Evolutionary conservation across 768 basidiomycete species (phyloP).

Genomic region (Trametes meyenii): DNA sequence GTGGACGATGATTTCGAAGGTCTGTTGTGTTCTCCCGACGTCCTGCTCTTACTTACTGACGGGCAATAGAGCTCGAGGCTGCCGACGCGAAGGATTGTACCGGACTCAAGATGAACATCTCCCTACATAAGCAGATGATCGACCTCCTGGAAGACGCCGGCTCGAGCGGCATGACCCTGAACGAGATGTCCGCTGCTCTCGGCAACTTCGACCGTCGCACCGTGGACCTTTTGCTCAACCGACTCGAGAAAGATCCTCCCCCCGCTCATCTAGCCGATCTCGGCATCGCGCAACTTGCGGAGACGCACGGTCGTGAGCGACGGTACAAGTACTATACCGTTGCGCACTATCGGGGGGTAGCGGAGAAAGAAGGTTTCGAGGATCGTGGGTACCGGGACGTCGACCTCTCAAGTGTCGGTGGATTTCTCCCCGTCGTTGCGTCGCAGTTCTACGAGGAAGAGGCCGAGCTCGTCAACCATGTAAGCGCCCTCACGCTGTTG

Average conservation of each 20-base stretch:
- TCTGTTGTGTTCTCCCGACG: background rate
- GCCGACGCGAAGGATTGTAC: slow-evolving; percentile 6
- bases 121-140: slow-evolving; percentile 81
- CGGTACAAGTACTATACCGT: slow-evolving; percentile 84
- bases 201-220: slow-evolving; percentile 79
- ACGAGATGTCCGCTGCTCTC: slow-evolving; percentile 62
- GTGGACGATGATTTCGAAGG: slow-evolving; percentile 21
- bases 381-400: slow-evolving; percentile 47
- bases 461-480: slow-evolving; percentile 45
- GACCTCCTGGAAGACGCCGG: slow-evolving; percentile 72
- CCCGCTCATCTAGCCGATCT: slow-evolving; percentile 77
- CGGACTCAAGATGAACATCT: slow-evolving; percentile 55
- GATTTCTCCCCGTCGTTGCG: slow-evolving; percentile 49
- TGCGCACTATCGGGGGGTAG: slow-evolving; percentile 63
- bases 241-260: slow-evolving; percentile 63
- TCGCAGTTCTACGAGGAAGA: slow-evolving; percentile 58
- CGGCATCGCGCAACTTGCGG: slow-evolving; percentile 71
- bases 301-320: slow-evolving; percentile 83
- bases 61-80: slow-evolving; percentile 30
- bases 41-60: slow-evolving; percentile 26
- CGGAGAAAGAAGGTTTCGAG: slow-evolving; percentile 67
- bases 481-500: slow-evolving; percentile 49
- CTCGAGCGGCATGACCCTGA: slow-evolving; percentile 69
- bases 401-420: slow-evolving; percentile 55
- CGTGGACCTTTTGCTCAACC: slow-evolving; percentile 76